Percentiles rank a stretch among this genome's conserved stretches.
Evolutionary conservation across 2,329 filamentous ascomycete genomes (phyloP).

Genomic region (Ophiostoma novo-ulmi): DNA sequence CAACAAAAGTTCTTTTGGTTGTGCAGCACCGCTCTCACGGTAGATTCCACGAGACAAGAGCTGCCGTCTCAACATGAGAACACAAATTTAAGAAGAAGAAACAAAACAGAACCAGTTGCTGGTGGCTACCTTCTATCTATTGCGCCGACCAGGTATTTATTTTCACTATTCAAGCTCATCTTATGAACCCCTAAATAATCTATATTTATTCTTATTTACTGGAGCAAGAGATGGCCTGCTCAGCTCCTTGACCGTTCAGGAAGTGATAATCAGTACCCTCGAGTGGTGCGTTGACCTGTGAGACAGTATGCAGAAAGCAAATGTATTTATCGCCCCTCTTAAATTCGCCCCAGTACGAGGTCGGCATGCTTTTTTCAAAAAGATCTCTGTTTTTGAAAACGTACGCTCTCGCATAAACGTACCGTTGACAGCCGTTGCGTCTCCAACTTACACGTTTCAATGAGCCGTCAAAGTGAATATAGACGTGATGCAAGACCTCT

Average conservation of each 20-base stretch:
- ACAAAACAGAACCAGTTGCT: too few species aligned
- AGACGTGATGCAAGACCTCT: too few species aligned
- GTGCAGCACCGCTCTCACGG: too few species aligned
- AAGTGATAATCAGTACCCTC: background rate
- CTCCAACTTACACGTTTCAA: background rate
- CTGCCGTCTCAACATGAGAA: too few species aligned
- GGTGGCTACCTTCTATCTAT: too few species aligned
- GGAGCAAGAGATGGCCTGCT: background rate
- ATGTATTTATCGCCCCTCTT: background rate
- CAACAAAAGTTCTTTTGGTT: too few species aligned
- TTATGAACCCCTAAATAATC: background rate
- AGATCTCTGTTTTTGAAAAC: too few species aligned
- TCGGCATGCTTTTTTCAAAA: too few species aligned
- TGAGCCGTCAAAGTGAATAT: background rate
- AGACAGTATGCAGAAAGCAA: background rate
- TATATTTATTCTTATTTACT: background rate
- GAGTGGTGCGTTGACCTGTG: conserved; percentile 6
- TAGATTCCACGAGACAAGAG: too few species aligned
- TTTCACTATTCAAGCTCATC: too few species aligned
- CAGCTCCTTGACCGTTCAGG: background rate
- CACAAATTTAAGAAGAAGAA: too few species aligned
- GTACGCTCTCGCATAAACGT: background rate
- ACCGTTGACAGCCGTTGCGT: background rate
- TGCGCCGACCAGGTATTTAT: too few species aligned
- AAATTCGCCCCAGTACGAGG: background rate